phyloP scores from a whole-genome alignment of 2,329 filamentous ascomycete species.

The Claviceps quebecensis region DNA sequence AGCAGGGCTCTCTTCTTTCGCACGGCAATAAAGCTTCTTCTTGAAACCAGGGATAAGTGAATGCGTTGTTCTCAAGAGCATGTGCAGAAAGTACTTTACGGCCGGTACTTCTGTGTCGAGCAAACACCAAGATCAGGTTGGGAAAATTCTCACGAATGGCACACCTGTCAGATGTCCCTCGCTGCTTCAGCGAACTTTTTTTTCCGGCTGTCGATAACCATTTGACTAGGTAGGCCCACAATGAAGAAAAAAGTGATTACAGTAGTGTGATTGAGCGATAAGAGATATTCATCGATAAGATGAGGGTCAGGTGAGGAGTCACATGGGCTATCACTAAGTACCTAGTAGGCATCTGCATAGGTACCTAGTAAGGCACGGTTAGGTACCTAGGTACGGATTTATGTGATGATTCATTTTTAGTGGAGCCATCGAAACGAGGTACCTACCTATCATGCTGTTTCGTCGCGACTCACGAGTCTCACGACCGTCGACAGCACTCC shows the following conservation, averaged over 20 bases:
- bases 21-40: neutral
- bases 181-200: slow-evolving; percentile 18
- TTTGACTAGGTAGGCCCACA: slow-evolving; percentile 6
- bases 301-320: neutral
- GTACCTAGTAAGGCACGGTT: too few species aligned
- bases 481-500: neutral
- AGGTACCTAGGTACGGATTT: neutral
- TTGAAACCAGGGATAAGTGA: neutral
- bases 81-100: neutral
- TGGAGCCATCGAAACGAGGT: neutral
- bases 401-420: neutral
- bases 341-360: too few species aligned
- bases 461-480: too few species aligned
- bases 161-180: slow-evolving; percentile 6
- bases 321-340: neutral
- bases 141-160: slow-evolving; percentile 21
- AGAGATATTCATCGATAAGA: slow-evolving; percentile 1
- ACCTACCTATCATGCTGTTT: too few species aligned
- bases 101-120: neutral
- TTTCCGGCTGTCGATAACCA: slow-evolving; percentile 12
- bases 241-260: neutral
- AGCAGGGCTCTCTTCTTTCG: neutral
- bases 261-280: neutral
- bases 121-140: slow-evolving; percentile 9
- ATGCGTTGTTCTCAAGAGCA: neutral